These are phyloP conservation scores for Chenopodium suecicum DNA, from an alignment of 148 eudicot species.

Conservation along the genomic window DNA sequence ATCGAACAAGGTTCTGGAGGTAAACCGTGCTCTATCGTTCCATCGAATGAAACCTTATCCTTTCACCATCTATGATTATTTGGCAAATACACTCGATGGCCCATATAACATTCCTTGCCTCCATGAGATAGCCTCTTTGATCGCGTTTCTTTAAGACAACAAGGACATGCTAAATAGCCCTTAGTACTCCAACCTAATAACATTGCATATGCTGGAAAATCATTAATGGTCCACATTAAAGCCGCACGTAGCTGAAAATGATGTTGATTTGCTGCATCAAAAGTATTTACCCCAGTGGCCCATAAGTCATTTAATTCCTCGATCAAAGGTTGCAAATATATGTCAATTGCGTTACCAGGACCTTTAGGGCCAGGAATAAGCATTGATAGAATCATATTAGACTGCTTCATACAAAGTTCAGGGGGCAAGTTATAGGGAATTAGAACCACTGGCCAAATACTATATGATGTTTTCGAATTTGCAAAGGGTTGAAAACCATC, in stretches of 20 bases:
- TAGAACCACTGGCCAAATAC: no score
- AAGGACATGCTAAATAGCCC: constrained; percentile 14
- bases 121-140: neutral
- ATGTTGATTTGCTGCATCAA: neutral
- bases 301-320: neutral
- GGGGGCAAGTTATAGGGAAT: no score
- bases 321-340: neutral
- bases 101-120: neutral
- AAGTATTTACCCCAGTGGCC: neutral
- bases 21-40: neutral
- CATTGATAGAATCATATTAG: neutral
- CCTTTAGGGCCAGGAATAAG: neutral
- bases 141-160: neutral
- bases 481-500: no score
- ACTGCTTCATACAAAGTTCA: no score
- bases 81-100: constrained; percentile 4
- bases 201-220: constrained; percentile 8
- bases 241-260: neutral
- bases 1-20: neutral
- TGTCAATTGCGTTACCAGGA: neutral
- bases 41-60: constrained; percentile 2
- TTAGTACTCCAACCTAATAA: constrained; percentile 11
- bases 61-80: neutral
- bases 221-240: constrained; percentile 5
- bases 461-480: no score